Percentiles rank a stretch among this genome's conserved stretches.
phyloP scores from a whole-genome alignment of 345 rosid species.

The Eucalyptus marginata region DNA sequence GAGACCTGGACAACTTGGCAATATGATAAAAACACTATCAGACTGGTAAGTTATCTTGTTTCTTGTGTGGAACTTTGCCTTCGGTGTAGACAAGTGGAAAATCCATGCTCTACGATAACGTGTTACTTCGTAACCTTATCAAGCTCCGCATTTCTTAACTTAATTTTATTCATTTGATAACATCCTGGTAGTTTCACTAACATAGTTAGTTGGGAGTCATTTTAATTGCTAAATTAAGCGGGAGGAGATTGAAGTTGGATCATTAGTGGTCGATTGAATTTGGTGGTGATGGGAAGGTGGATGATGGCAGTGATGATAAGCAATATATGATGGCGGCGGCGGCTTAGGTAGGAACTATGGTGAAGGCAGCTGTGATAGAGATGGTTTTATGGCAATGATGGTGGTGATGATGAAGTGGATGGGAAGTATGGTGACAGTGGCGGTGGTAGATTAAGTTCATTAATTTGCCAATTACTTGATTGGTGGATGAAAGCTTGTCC shows the following conservation, averaged over 20 bases:
- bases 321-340: neutral
- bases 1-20: slow-evolving; percentile 81
- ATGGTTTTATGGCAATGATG: neutral
- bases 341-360: neutral
- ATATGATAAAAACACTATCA: slow-evolving; percentile 81
- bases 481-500: neutral
- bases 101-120: neutral
- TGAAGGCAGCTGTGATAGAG: neutral
- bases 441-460: neutral
- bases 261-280: neutral
- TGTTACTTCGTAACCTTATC: neutral
- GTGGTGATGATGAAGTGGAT: neutral
- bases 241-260: neutral
- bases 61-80: neutral
- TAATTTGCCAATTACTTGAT: neutral
- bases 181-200: neutral
- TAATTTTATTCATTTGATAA: neutral
- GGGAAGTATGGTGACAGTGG: neutral
- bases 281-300: neutral
- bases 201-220: neutral
- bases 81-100: neutral
- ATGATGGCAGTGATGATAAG: neutral
- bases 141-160: neutral
- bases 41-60: slow-evolving; percentile 44
- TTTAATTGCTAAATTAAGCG: neutral